Evolutionary conservation across 2,329 filamentous ascomycete genomes (phyloP).

Genomic region (Colletotrichum sojae): DNA sequence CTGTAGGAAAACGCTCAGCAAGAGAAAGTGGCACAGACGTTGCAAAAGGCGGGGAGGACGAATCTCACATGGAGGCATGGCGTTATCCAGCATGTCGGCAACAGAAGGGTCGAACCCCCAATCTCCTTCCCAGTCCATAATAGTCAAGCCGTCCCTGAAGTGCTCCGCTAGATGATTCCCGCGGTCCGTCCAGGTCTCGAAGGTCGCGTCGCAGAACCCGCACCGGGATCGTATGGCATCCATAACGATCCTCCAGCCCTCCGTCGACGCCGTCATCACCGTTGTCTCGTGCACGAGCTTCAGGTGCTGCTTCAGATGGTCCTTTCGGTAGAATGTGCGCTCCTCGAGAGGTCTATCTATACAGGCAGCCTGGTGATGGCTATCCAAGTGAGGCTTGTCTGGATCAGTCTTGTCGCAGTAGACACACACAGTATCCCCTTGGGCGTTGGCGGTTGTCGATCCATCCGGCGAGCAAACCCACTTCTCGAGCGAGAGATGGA

Average conservation of each 20-base stretch:
- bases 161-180: conserved; percentile 58
- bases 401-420: conserved; percentile 54
- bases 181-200: conserved; percentile 55
- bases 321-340: conserved; percentile 59
- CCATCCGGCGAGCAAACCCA: conserved; percentile 61
- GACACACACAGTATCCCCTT: conserved; percentile 57
- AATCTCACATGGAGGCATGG: conserved; percentile 57
- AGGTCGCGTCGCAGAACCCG: conserved; percentile 55
- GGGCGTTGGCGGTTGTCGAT: conserved; percentile 54
- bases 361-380: conserved; percentile 61
- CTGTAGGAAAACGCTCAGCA: not conserved
- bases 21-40: not conserved
- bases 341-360: conserved; percentile 63
- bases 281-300: conserved; percentile 58
- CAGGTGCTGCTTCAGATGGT: conserved; percentile 60
- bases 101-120: conserved; percentile 57
- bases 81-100: conserved; percentile 55
- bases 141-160: conserved; percentile 57
- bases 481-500: conserved; percentile 60
- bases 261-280: conserved; percentile 60
- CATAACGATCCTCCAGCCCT: conserved; percentile 53
- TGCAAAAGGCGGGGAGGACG: rapidly evolving
- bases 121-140: conserved; percentile 61
- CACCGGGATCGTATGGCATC: conserved; percentile 56
- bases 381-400: conserved; percentile 50